Evolutionary conservation across 257 asterid species (phyloP).

Genomic region (Asclepias syriaca): DNA sequence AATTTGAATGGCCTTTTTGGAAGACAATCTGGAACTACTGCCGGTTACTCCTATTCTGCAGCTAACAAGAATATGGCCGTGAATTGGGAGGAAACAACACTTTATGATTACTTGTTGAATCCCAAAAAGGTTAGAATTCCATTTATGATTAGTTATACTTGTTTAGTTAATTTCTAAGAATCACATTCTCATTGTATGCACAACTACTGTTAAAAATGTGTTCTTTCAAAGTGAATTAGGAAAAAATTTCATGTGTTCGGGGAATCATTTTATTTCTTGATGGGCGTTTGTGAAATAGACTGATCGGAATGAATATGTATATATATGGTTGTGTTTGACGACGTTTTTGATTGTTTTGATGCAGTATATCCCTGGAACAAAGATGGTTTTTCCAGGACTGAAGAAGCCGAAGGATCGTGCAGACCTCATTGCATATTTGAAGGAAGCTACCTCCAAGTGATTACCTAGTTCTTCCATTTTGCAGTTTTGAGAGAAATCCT

Average conservation of each 20-base stretch:
- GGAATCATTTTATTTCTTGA: background rate
- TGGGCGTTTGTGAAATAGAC: background rate
- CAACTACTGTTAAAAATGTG: background rate
- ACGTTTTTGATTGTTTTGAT: conserved; percentile 5
- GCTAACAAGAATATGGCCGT: conserved; percentile 95
- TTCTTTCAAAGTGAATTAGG: background rate
- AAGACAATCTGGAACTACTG: conserved; percentile 87
- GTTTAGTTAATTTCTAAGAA: background rate
- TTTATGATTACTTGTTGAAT: conserved; percentile 85
- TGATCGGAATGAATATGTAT: too few relatives aligned
- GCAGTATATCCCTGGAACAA: conserved; percentile 95
- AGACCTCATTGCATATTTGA: conserved; percentile 82
- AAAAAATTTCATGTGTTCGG: background rate
- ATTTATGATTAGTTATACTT: background rate
- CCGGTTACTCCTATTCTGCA: conserved; percentile 89
- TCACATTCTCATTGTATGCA: background rate
- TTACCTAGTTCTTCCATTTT: background rate
- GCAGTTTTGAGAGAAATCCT: background rate
- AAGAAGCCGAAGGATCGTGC: conserved; percentile 94
- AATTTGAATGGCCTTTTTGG: conserved; percentile 93
- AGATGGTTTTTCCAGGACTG: conserved; percentile 98
- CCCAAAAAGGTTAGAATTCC: conserved; percentile 63
- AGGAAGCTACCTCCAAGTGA: conserved; percentile 43
- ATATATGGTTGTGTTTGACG: background rate
- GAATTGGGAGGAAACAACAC: conserved; percentile 73